These are phyloP conservation scores for Coemansia asiatica DNA, from an alignment of 192 early-diverging fungal genomes.

Conservation along the genomic window DNA sequence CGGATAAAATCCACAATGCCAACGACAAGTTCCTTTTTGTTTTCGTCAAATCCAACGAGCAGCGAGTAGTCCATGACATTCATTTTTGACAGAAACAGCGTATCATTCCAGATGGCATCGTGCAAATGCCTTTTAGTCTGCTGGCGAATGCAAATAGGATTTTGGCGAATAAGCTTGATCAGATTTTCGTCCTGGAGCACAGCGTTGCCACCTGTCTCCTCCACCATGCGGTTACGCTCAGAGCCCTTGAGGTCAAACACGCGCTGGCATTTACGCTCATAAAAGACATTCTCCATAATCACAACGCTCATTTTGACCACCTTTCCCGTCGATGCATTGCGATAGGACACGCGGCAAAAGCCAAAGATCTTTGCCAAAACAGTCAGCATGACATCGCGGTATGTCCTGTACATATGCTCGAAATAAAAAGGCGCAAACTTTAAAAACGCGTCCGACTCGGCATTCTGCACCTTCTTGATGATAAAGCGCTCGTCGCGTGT, in stretches of 20 bases:
- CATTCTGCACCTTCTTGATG: conserved; percentile 83
- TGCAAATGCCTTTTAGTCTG: conserved; percentile 84
- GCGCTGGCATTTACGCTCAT: conserved; percentile 69
- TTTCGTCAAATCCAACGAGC: conserved; percentile 89
- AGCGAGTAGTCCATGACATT: conserved; percentile 99
- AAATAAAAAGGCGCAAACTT: conserved; percentile 93
- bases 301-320: conserved; percentile 85
- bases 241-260: conserved; percentile 96
- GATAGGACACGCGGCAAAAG: conserved; percentile 87
- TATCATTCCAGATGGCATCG: conserved; percentile 90
- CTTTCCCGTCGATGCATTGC: conserved; percentile 80
- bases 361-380: conserved; percentile 89
- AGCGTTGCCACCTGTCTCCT: conserved; percentile 83
- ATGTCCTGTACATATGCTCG: conserved; percentile 62
- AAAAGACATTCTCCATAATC: conserved; percentile 97
- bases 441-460: conserved; percentile 84
- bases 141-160: conserved; percentile 87
- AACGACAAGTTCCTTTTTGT: conserved; percentile 84
- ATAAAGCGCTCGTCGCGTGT: conserved; percentile 90
- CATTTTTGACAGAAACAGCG: conserved; percentile 86
- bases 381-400: conserved; percentile 63
- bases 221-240: conserved; percentile 88
- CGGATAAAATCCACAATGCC: conserved; percentile 99
- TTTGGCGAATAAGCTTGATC: conserved; percentile 70
- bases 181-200: conserved; percentile 94